Conservation (phyloP, 257 asterid species). For the Verbena officinalis region DNA sequence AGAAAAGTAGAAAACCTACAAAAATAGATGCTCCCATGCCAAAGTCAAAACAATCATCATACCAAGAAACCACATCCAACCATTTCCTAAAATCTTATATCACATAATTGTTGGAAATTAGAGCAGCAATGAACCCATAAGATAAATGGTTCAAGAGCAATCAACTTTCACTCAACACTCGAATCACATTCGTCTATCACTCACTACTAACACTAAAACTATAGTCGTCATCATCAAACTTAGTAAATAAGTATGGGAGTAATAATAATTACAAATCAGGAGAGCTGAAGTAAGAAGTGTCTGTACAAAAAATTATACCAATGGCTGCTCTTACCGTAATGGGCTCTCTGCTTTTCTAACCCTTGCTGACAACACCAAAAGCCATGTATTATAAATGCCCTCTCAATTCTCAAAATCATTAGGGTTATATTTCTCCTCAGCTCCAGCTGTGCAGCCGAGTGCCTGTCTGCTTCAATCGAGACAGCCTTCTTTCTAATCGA, state of each 20-base stretch:
- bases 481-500: constrained; percentile 26
- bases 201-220: constrained; percentile 14
- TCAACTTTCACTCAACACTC: not conserved
- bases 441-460: constrained; percentile 43
- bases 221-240: constrained; percentile 29
- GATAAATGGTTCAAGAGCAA: not conserved
- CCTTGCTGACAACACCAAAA: constrained; percentile 37
- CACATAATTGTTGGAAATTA: no score
- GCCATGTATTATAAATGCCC: constrained; percentile 32
- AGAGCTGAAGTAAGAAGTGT: constrained; percentile 41
- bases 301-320: constrained; percentile 35
- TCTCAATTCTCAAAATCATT: constrained; percentile 36
- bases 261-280: constrained; percentile 52
- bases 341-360: constrained; percentile 35
- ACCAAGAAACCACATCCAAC: no score
- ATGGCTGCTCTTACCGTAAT: constrained; percentile 35
- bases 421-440: constrained; percentile 49
- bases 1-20: no score
- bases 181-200: not conserved
- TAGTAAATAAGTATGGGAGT: not conserved
- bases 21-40: no score
- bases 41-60: no score
- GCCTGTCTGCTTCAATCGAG: constrained; percentile 40
- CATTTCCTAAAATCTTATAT: no score
- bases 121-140: no score